Evolutionary conservation across 148 eudicot species (phyloP), one percentile per base, ranked within the genome.

Genomic region (Silene latifolia): DNA sequence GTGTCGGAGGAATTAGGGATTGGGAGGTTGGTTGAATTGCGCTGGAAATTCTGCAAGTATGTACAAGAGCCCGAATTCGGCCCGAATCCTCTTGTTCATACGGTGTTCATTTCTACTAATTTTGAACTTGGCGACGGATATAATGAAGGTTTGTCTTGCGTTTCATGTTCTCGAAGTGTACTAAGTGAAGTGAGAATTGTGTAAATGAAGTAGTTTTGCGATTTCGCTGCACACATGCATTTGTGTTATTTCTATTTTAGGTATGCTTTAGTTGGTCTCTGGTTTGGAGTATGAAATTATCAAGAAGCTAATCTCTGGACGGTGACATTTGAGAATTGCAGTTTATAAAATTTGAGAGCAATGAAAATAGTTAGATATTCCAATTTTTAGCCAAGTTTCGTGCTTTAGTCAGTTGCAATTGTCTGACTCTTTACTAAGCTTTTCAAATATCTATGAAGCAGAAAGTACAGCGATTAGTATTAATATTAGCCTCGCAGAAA

Each of bases 21-120:
- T 71, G 84, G 58, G 82, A 77, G 76, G 47, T 17, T 78, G 39
- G 78, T 46, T 25, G 83, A 76, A 65, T 78, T 67, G 25, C 81
- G 79, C 63, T 91, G 95, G 98, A 89, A 72, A 74, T 78, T 93
- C 76, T 77, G 64, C 69, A 91, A 93, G 86, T 86, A 73, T 68
- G 80, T 84, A 66, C 87, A 89, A 72, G 98, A 89, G 75, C 90
- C 93, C n/a, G 88, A 85, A 48, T 93, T 93, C 73, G 98, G 98
- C 23, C 98, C 98, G 0, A 95, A 90, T 29, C 42, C 72, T 69
- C 85, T 89, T 8, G 65, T 86, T 77, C 85, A 86, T 68, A 93
- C 97, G 8, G 82, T 91, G 54, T 91, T 85, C 76, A 72, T 91
- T 71, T 72, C 74, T n/a, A 89, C 87, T 8, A 24, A 46, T 47